Evolutionary conservation across 2,329 filamentous ascomycete genomes (phyloP).

Genomic region (Scopulariopsis brevicaulis): DNA sequence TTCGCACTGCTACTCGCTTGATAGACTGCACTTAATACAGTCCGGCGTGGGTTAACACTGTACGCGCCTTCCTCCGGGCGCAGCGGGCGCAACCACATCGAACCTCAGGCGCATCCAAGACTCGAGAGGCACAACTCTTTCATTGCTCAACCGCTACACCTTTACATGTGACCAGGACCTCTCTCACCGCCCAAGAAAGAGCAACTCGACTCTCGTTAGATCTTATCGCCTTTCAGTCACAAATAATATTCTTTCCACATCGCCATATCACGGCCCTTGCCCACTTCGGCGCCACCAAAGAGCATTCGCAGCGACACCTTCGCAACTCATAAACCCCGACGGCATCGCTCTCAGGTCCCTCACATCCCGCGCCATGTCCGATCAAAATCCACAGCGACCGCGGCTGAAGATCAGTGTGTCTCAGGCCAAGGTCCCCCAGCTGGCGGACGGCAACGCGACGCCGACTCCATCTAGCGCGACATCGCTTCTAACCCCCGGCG

Average conservation of each 20-base stretch:
- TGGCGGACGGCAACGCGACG: conserved; percentile 8
- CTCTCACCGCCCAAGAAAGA: no score
- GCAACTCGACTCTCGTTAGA: no score
- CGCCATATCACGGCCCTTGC: background rate
- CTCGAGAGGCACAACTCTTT: no score
- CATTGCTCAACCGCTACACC: no score
- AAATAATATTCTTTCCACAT: background rate
- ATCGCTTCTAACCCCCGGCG: conserved; percentile 4
- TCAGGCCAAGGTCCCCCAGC: conserved; percentile 7
- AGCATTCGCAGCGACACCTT: background rate
- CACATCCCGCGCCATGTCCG: background rate
- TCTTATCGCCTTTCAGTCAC: background rate
- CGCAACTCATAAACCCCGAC: background rate
- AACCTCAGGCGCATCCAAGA: no score
- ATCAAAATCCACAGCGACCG: conserved; percentile 10
- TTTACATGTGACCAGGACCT: no score
- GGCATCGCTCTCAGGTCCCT: background rate
- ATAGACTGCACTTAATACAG: no score
- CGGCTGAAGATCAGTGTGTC: conserved; percentile 14
- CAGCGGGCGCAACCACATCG: no score
- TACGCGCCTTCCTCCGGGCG: no score
- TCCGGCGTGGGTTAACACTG: no score
- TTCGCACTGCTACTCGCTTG: no score
- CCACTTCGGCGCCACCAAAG: background rate
- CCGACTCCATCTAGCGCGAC: conserved; percentile 9